phyloP scores from a whole-genome alignment of 75 land plant genomes.

The Sequoia sempervirens region DNA sequence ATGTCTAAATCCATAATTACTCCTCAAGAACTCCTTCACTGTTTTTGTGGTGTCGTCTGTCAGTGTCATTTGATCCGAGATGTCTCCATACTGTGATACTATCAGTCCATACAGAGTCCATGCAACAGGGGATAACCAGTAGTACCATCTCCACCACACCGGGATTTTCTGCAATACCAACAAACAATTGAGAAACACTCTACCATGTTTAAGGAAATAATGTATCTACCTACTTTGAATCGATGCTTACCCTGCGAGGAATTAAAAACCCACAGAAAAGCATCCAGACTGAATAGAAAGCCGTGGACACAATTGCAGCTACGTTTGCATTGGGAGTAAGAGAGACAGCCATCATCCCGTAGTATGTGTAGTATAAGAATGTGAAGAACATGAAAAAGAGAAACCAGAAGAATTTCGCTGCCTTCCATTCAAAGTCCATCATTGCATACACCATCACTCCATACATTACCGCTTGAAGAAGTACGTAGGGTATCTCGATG shows the following conservation, averaged over 20 bases:
- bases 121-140: slow-evolving; percentile 65
- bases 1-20: slow-evolving; percentile 54
- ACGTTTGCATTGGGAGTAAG: slow-evolving; percentile 37
- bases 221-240: background rate
- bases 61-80: background rate
- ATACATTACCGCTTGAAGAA: slow-evolving; percentile 27
- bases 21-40: slow-evolving; percentile 21
- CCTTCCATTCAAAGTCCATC: slow-evolving; percentile 82
- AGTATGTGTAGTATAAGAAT: slow-evolving; percentile 43
- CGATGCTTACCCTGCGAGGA: slow-evolving; percentile 25
- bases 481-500: slow-evolving; percentile 37
- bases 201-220: background rate
- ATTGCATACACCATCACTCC: slow-evolving; percentile 71
- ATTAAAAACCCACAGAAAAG: slow-evolving; percentile 43
- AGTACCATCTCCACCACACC: slow-evolving; percentile 74
- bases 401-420: slow-evolving; percentile 86
- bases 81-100: slow-evolving; percentile 61
- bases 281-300: slow-evolving; percentile 34
- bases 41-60: slow-evolving; percentile 12
- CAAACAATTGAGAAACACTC: background rate
- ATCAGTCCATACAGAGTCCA: slow-evolving; percentile 72
- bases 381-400: slow-evolving; percentile 51
- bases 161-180: slow-evolving; percentile 35
- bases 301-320: slow-evolving; percentile 65
- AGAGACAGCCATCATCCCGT: slow-evolving; percentile 48